These are phyloP conservation scores for Grosmannia clavigera DNA, from an alignment of 2,329 filamentous ascomycete species.

Conservation along the genomic window DNA sequence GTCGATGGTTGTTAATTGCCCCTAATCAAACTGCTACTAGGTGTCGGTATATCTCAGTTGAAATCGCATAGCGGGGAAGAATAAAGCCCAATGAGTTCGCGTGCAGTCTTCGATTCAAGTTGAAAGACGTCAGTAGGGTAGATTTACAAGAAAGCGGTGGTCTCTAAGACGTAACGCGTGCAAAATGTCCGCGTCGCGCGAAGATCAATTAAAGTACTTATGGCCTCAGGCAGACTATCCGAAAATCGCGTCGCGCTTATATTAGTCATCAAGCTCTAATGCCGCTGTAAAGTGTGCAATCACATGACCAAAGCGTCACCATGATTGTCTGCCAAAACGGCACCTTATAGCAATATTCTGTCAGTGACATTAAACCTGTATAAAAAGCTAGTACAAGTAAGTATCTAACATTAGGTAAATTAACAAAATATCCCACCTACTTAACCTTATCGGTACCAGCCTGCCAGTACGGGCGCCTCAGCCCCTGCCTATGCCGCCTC, in stretches of 20 bases:
- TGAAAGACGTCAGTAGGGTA: not conserved
- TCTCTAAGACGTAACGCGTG: not conserved
- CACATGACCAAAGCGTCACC: no score
- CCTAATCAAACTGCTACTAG: not conserved
- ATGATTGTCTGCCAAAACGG: no score
- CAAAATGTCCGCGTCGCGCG: not conserved
- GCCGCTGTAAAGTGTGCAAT: no score
- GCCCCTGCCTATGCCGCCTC: no score
- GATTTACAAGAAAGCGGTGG: not conserved
- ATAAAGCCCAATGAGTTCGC: not conserved
- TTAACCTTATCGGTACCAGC: no score
- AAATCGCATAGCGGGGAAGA: not conserved
- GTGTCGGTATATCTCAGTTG: not conserved
- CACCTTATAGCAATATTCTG: no score
- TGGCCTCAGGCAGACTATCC: not conserved
- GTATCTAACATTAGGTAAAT: no score
- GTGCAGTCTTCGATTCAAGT: not conserved
- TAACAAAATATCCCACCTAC: no score
- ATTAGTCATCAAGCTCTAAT: no score
- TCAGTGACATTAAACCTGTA: no score
- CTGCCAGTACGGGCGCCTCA: no score
- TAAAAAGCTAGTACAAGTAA: no score
- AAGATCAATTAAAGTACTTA: constrained; percentile 1
- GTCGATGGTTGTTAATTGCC: not conserved
- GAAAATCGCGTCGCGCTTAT: not conserved